phyloP scores from a whole-genome alignment of 2,329 filamentous ascomycete species.

The Leptographium galeiforme region DNA sequence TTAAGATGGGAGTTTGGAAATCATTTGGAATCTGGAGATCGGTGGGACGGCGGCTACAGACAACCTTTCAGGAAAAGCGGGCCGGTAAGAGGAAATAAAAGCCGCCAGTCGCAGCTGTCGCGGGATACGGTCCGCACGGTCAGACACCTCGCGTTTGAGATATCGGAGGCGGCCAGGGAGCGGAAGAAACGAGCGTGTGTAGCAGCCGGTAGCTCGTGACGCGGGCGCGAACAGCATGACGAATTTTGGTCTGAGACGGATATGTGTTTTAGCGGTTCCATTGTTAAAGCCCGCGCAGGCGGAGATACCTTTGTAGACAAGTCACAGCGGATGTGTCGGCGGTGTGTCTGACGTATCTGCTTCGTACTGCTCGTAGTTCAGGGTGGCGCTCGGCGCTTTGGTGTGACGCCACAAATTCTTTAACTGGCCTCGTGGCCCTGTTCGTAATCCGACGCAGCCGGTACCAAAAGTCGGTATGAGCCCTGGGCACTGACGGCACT shows the following conservation, averaged over 20 bases:
- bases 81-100: neutral
- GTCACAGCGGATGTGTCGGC: neutral
- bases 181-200: neutral
- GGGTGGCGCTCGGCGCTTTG: too few relatives aligned
- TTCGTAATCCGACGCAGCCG: too few relatives aligned
- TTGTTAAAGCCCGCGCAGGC: constrained; percentile 16
- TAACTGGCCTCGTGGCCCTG: too few relatives aligned
- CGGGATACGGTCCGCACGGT: neutral
- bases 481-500: too few relatives aligned
- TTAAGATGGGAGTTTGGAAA: neutral
- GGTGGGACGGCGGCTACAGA: neutral
- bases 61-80: neutral
- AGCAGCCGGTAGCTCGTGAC: constrained; percentile 6
- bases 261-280: constrained; percentile 21
- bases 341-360: too few relatives aligned
- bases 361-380: too few relatives aligned
- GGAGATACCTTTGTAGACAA: neutral
- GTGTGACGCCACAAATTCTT: too few relatives aligned
- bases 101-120: neutral
- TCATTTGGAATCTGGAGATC: neutral
- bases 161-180: too few relatives aligned
- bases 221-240: constrained; percentile 8
- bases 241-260: constrained; percentile 17
- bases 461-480: too few relatives aligned
- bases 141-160: neutral